These are phyloP conservation scores for Botrytis medusae DNA, from an alignment of 2,329 filamentous ascomycete genomes.

Conservation along the genomic window DNA sequence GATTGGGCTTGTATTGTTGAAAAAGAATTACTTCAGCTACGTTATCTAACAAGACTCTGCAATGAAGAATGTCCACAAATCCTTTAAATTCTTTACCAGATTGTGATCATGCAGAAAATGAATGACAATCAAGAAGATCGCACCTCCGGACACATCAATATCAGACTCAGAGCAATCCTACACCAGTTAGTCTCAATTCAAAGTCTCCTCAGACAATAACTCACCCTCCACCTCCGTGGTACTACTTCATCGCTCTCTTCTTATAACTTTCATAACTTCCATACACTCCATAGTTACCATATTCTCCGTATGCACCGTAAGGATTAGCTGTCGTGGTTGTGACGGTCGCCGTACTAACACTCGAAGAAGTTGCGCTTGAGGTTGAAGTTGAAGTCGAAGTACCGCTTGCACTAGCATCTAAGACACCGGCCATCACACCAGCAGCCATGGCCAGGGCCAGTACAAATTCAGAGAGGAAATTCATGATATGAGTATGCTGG, in stretches of 20 bases:
- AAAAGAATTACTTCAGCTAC: background rate
- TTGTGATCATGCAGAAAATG: background rate
- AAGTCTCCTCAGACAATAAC: background rate
- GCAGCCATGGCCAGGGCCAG: background rate
- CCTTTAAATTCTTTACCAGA: background rate
- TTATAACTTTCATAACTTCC: slow-evolving; percentile 21
- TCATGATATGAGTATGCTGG: background rate
- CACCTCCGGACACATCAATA: fast-evolving
- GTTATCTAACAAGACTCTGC: background rate
- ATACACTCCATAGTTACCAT: slow-evolving; percentile 20
- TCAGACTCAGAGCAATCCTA: background rate
- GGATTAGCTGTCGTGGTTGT: background rate
- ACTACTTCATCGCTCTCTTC: slow-evolving; percentile 3
- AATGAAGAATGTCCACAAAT: background rate
- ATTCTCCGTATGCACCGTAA: slow-evolving; percentile 14
- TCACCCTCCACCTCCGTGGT: background rate
- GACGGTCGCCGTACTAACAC: background rate
- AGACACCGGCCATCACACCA: background rate
- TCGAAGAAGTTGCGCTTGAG: background rate
- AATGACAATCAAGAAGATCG: background rate
- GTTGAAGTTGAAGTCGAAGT: background rate
- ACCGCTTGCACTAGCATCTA: background rate
- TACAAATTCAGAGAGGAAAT: background rate
- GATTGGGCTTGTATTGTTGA: background rate
- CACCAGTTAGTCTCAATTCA: background rate